Base-by-base conservation (phyloP, 805 yeast species). In the Ogataea nitratoaversa region DNA sequence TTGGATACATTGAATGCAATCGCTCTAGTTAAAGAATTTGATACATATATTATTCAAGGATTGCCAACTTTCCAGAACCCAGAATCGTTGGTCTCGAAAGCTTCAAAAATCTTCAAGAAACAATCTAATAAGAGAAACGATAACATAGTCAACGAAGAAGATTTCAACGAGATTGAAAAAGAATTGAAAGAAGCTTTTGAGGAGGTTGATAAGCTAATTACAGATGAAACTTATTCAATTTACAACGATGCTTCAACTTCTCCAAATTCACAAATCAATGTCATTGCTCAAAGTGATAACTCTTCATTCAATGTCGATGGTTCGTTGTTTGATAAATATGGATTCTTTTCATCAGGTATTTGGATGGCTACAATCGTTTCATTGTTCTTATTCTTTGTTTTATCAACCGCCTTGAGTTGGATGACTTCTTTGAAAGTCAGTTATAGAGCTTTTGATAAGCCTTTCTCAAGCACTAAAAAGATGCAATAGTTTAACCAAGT, bases 361-460 rank as follows among this genome's bases (percentile, higher is more conserved):
- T 78, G 86, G 65, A 83, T 84, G 80, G 73, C 83, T 40, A 63
- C 83, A 43, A 62, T 90, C 32, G 88, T 87, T 14, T 70, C 87
- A 3, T 59, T 74, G 11, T 60, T 86, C 46, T 66, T 89, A 48
- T 42, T 86, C 17, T 63, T 63, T 27, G 69, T 87, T 30, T 66
- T 87, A 40, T 56, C 69, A 36, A 66, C 72, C 37, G 91, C 95
- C 13, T 70, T 88, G 45, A 56, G 75, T 37, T 87, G 95, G 93
- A 66, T 87, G 35, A 58, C 77, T 19, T 69, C 82, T 17, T 63
- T 89, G 49, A 81, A 84, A 56, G 84, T 89, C 51, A 76, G 91
- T 54, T 88, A 89, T 68, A 78, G 78, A 49, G 81, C 95, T 12
- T 82, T 89, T 54, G 95, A 87, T 44, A 85, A 80, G 65, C 82